A percentile compares a stretch with the other conserved stretches of the same genome.
phyloP scores from a whole-genome alignment of 148 eudicot species.

The Nyssa sinensis region DNA sequence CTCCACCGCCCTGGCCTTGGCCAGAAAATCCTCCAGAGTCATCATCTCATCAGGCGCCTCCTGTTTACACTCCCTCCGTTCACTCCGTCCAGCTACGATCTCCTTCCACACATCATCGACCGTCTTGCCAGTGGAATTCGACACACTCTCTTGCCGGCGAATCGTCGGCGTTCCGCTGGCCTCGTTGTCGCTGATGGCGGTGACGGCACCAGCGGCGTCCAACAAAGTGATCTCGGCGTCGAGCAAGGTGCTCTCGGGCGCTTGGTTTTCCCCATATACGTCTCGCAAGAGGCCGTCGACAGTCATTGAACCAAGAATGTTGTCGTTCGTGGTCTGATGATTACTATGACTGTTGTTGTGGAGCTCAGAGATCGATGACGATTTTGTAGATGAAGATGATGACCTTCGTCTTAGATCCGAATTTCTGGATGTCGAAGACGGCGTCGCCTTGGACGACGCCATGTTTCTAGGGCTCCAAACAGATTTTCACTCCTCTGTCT shows the following conservation, averaged over 20 bases:
- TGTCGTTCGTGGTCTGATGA: not conserved
- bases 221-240: conserved; percentile 51
- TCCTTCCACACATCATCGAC: conserved; percentile 88
- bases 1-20: conserved; percentile 55
- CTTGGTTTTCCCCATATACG: conserved; percentile 16
- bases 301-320: conserved; percentile 17
- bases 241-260: conserved; percentile 15
- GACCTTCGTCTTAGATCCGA: conserved; percentile 41
- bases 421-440: conserved; percentile 35
- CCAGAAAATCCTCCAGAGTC: conserved; percentile 88
- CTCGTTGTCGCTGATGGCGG: conserved; percentile 33
- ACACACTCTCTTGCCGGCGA: conserved; percentile 12
- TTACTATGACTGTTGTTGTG: conserved; percentile 4
- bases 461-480: too few relatives aligned
- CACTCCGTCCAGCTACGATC: conserved; percentile 50
- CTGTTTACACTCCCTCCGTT: conserved; percentile 44
- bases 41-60: conserved; percentile 63
- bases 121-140: conserved; percentile 30
- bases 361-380: conserved; percentile 34
- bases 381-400: conserved; percentile 14
- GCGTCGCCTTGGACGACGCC: conserved; percentile 58
- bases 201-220: conserved; percentile 59
- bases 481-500: too few relatives aligned
- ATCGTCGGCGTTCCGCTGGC: not conserved
- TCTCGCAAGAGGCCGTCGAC: conserved; percentile 30